Percentiles rank a stretch among this genome's conserved stretches.
phyloP scores from a whole-genome alignment of 176 grass and related monocot genomes.

The Bolboschoenus planiculmis region DNA sequence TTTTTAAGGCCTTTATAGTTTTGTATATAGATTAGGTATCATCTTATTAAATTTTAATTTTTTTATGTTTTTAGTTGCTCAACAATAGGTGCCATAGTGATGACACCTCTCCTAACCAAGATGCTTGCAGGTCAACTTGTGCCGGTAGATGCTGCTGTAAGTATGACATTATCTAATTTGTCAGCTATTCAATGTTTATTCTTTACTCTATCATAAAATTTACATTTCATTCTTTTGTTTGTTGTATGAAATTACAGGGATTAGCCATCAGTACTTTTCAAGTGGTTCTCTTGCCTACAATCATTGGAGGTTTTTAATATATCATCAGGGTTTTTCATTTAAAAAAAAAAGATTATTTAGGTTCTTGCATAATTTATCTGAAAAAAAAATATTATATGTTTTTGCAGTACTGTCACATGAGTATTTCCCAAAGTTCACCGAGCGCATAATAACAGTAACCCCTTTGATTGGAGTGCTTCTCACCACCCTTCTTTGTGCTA shows the following conservation, averaged over 20 bases:
- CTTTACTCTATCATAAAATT: neutral
- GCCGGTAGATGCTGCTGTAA: constrained; percentile 92
- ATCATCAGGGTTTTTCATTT: constrained; percentile 16
- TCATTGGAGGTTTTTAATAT: constrained; percentile 63
- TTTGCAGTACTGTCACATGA: constrained; percentile 78
- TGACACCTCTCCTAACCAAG: constrained; percentile 95
- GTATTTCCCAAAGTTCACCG: constrained; percentile 82
- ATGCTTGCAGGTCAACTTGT: constrained; percentile 87
- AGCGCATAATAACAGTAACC: constrained; percentile 63
- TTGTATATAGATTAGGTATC: neutral
- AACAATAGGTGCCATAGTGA: constrained; percentile 89
- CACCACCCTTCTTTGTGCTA: constrained; percentile 93
- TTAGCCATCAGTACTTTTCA: constrained; percentile 98
- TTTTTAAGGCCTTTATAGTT: constrained; percentile 5
- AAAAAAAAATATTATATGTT: constrained; percentile 16
- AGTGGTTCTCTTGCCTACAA: constrained; percentile 82
- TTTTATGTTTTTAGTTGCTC: constrained; percentile 63
- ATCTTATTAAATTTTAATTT: neutral
- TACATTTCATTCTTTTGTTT: neutral
- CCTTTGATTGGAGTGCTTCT: constrained; percentile 85
- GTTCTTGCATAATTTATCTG: neutral
- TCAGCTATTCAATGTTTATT: neutral
- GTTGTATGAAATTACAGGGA: constrained; percentile 39
- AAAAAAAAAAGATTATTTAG: neutral
- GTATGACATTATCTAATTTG: constrained; percentile 12